These are phyloP conservation scores for Laguncularia racemosa DNA, from an alignment of 345 rosid genomes.

Conservation along the genomic window DNA sequence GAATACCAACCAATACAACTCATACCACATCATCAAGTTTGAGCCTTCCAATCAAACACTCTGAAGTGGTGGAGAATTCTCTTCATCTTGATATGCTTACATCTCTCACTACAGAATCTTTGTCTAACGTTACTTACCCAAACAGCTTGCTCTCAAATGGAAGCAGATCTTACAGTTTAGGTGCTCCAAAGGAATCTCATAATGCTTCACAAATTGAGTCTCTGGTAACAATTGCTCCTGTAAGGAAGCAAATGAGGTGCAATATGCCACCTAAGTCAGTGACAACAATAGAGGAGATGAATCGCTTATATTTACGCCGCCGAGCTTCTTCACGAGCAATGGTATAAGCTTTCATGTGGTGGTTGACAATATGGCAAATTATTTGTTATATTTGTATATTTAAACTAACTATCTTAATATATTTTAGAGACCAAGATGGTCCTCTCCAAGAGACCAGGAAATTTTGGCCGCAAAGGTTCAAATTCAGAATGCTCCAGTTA, in stretches of 20 bases:
- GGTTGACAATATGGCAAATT: background rate
- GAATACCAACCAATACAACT: conserved; percentile 1
- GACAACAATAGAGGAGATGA: conserved; percentile 64
- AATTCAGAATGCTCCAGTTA: conserved; percentile 53
- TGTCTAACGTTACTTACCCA: conserved; percentile 6
- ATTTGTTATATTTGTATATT: conserved; percentile 2
- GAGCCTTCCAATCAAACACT: background rate
- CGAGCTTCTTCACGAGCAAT: conserved; percentile 61
- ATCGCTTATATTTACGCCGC: conserved; percentile 32
- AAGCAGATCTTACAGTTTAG: conserved; percentile 15
- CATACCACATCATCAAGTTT: conserved; percentile 9
- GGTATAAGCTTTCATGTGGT: conserved; percentile 29
- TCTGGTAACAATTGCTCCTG: conserved; percentile 10
- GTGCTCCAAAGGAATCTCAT: conserved; percentile 7
- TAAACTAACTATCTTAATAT: conserved; percentile 10
- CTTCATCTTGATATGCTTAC: background rate
- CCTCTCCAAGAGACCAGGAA: conserved; percentile 65
- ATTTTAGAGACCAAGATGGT: conserved; percentile 74
- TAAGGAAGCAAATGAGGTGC: conserved; percentile 48
- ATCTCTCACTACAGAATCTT: conserved; percentile 9
- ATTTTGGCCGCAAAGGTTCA: conserved; percentile 51
- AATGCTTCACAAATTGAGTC: conserved; percentile 20
- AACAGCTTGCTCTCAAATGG: conserved; percentile 18
- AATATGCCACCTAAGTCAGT: conserved; percentile 75
- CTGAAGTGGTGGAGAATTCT: background rate